A percentile compares a stretch with the other conserved stretches of the same genome.
Conservation (phyloP, 2,329 filamentous ascomycete genomes). For the Pseudocercospora crystallina region DNA sequence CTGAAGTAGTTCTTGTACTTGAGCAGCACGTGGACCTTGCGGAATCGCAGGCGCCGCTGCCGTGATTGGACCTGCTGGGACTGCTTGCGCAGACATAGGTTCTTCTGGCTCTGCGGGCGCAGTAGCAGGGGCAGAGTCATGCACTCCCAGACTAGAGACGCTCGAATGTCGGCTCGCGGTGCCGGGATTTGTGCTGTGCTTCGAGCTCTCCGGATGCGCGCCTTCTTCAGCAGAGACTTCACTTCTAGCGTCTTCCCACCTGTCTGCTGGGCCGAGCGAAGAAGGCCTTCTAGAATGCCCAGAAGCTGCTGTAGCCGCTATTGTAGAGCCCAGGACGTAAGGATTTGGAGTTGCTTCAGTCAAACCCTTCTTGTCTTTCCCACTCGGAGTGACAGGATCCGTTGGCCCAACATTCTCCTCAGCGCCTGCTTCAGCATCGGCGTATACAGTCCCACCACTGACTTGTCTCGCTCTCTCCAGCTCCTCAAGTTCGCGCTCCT, state of each 20-base stretch:
- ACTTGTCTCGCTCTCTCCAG: constrained; percentile 6
- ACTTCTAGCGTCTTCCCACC: constrained; percentile 22
- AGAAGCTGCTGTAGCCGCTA: too few relatives aligned
- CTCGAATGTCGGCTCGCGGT: constrained; percentile 23
- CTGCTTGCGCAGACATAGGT: constrained; percentile 20
- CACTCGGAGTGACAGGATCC: too few relatives aligned
- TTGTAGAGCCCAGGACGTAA: constrained; percentile 2
- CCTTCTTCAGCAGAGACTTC: constrained; percentile 26
- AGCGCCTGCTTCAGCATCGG: constrained; percentile 11
- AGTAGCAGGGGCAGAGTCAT: background rate
- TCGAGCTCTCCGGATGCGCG: constrained; percentile 10
- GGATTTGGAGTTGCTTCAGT: constrained; percentile 13
- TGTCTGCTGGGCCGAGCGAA: background rate
- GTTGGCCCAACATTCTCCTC: background rate
- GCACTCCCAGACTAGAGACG: constrained; percentile 27
- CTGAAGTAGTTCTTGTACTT: constrained; percentile 1
- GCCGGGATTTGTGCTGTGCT: constrained; percentile 14
- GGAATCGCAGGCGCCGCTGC: background rate
- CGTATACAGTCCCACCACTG: background rate
- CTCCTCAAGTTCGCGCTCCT: constrained; percentile 15
- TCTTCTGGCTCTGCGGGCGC: background rate
- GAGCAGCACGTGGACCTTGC: background rate
- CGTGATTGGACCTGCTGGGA: constrained; percentile 13
- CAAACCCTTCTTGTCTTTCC: background rate
- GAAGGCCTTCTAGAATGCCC: too few relatives aligned